These are phyloP conservation scores for Penicillium egyptiacum DNA, from an alignment of 495 filamentous ascomycete species.

Conservation along the genomic window DNA sequence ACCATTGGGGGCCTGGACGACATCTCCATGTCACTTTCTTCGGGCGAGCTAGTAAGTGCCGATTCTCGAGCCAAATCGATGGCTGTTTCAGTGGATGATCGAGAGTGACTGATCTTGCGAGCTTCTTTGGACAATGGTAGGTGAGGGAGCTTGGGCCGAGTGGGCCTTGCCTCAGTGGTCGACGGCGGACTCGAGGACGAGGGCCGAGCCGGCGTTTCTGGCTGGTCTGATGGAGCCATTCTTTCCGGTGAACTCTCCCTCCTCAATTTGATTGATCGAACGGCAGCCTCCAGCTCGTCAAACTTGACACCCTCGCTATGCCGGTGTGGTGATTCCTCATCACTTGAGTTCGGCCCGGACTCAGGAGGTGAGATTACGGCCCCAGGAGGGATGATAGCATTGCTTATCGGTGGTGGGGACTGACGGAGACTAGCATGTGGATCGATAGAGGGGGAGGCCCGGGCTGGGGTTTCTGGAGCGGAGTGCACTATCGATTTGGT, in stretches of 20 bases:
- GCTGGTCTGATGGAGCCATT: slow-evolving; percentile 40
- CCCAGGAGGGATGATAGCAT: slow-evolving; percentile 70
- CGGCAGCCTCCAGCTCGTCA: slow-evolving; percentile 78
- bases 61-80: slow-evolving; percentile 55
- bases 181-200: slow-evolving; percentile 26
- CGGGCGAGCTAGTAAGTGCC: slow-evolving; percentile 60
- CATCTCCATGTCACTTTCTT: slow-evolving; percentile 58
- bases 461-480: slow-evolving; percentile 34
- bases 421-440: slow-evolving; percentile 64
- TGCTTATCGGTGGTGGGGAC: slow-evolving; percentile 73
- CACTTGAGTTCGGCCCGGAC: slow-evolving; percentile 71
- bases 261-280: slow-evolving; percentile 73
- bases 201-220: slow-evolving; percentile 35
- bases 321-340: slow-evolving; percentile 68
- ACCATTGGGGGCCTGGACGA: slow-evolving; percentile 77
- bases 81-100: slow-evolving; percentile 78
- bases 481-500: slow-evolving; percentile 35
- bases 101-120: slow-evolving; percentile 72
- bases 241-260: slow-evolving; percentile 60
- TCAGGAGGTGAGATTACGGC: slow-evolving; percentile 88
- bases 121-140: slow-evolving; percentile 54
- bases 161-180: slow-evolving; percentile 3
- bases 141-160: slow-evolving; percentile 20
- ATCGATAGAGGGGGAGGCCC: slow-evolving; percentile 51
- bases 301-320: slow-evolving; percentile 61